Conservation (phyloP, 371 early-diverging fungal species). For the Cladochytrium tenue region DNA sequence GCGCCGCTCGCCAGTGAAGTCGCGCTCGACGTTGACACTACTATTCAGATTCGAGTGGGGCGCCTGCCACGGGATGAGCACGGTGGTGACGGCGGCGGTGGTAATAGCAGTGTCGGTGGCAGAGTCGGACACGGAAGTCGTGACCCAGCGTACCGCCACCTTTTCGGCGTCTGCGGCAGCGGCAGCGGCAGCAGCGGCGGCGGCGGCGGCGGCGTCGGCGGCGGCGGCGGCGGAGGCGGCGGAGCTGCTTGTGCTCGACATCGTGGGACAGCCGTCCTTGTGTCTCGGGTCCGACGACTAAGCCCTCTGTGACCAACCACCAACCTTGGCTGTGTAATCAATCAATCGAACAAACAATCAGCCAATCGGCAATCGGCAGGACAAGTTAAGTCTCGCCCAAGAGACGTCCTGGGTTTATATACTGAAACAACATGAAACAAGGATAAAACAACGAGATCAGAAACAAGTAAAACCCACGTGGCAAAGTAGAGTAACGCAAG, state of each 20-base stretch:
- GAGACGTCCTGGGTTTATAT: no score
- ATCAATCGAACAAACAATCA: no score
- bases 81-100: neutral
- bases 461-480: no score
- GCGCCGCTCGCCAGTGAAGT: neutral
- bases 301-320: neutral
- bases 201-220: neutral
- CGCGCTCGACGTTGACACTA: conserved; percentile 6
- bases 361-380: no score
- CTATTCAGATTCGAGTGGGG: neutral
- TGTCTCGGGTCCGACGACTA: no score
- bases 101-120: neutral
- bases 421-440: no score
- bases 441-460: no score
- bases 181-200: neutral
- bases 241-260: neutral
- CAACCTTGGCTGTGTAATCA: no score
- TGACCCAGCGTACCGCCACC: neutral
- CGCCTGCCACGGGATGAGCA: neutral
- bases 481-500: no score
- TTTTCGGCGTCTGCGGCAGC: neutral
- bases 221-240: neutral
- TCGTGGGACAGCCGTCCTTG: no score
- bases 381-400: no score
- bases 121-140: neutral